Conservation (phyloP, 352 stramenopile genomes). For the Phytophthora cryptogea region DNA sequence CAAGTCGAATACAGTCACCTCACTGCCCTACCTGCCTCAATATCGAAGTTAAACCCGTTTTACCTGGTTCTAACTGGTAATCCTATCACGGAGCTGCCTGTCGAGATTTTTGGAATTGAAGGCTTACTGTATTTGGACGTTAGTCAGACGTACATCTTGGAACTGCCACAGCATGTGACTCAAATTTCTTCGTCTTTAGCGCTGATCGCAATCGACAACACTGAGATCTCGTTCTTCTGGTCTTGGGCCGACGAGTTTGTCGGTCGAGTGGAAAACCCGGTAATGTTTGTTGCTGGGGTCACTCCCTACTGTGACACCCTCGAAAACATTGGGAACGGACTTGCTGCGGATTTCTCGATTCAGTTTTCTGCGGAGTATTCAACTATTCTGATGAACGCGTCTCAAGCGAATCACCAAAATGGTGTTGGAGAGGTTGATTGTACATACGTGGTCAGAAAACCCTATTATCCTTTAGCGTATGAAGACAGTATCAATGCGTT, state of each 20-base stretch:
- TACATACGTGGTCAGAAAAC: too few species aligned
- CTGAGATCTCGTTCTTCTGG: conserved; percentile 1
- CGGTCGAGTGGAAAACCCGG: not conserved
- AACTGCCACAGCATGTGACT: conserved; percentile 16
- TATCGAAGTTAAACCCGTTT: conserved; percentile 12
- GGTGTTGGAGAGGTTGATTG: conserved; percentile 2
- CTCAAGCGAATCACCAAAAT: not conserved
- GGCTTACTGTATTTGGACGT: conserved; percentile 11
- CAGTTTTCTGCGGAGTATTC: conserved; percentile 6
- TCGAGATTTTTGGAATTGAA: conserved; percentile 13
- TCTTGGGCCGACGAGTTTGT: conserved; percentile 4
- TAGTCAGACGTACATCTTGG: conserved; percentile 5
- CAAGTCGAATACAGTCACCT: conserved; percentile 27
- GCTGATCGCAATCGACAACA: not conserved
- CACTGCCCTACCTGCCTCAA: conserved; percentile 4
- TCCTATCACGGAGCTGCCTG: conserved; percentile 22
- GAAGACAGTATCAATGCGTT: conserved; percentile 9
- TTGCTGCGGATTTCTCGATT: not conserved
- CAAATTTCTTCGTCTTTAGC: not conserved
- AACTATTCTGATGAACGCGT: conserved; percentile 9
- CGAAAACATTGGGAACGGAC: not conserved
- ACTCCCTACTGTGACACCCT: conserved; percentile 4
- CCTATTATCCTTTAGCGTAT: conserved; percentile 6
- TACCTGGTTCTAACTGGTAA: conserved; percentile 31
- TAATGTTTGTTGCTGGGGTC: not conserved